Percentiles rank a stretch among this genome's conserved stretches.
These are phyloP conservation scores for Sambucus nigra DNA, from an alignment of 129 eudicot species.

Conservation along the genomic window DNA sequence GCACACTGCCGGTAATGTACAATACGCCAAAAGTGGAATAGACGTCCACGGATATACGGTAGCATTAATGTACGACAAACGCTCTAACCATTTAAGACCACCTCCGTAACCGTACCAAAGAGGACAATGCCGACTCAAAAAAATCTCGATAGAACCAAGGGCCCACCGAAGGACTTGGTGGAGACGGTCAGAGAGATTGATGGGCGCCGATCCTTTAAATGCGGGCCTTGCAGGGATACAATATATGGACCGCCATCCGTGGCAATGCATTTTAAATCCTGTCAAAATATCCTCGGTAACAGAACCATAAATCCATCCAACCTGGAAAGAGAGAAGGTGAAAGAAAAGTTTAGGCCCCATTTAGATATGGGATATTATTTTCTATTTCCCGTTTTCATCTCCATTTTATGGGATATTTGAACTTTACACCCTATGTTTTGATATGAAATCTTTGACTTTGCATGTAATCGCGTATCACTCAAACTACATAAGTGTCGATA, in stretches of 20 bases:
- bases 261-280: conserved; percentile 86
- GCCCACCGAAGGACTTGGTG: conserved; percentile 88
- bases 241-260: conserved; percentile 85
- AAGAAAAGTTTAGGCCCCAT: too few species aligned
- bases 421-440: too few species aligned
- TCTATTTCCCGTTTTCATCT: too few species aligned
- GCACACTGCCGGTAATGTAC: conserved; percentile 77
- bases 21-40: conserved; percentile 61
- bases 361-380: too few species aligned
- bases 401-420: too few species aligned
- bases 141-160: conserved; percentile 77
- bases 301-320: conserved; percentile 90
- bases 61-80: conserved; percentile 63
- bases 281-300: conserved; percentile 78
- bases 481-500: too few species aligned
- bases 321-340: conserved; percentile 21
- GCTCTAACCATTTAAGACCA: conserved; percentile 60
- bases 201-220: conserved; percentile 87
- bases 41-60: conserved; percentile 72
- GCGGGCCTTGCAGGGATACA: conserved; percentile 74
- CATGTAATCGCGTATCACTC: too few species aligned
- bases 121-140: conserved; percentile 69
- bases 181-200: too few species aligned
- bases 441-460: too few species aligned
- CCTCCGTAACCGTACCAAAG: conserved; percentile 83